Evolutionary conservation across 768 basidiomycete genomes (phyloP).

Genomic region (Stropharia rugosoannulata): DNA sequence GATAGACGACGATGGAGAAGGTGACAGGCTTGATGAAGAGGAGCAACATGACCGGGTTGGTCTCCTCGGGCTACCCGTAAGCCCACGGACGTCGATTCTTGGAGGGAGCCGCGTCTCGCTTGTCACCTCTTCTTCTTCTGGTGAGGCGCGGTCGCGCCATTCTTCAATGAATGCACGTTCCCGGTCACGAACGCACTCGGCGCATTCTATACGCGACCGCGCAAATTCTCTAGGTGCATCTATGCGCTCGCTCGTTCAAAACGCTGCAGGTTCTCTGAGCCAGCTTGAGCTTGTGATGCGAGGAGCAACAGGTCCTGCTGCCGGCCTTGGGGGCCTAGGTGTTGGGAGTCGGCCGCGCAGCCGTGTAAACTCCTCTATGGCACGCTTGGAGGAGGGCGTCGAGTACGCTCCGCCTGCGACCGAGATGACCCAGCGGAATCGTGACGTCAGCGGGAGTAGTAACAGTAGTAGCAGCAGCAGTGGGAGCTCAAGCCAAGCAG

Average conservation of each 20-base stretch:
- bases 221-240: conserved; percentile 44
- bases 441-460: conserved; percentile 16
- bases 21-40: conserved; percentile 13
- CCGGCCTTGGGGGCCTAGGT: conserved; percentile 15
- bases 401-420: conserved; percentile 18
- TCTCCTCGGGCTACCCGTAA: conserved; percentile 31
- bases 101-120: conserved; percentile 40
- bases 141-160: conserved; percentile 27
- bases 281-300: conserved; percentile 51
- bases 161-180: conserved; percentile 40
- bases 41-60: conserved; percentile 31
- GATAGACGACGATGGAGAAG: conserved; percentile 27
- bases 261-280: conserved; percentile 58
- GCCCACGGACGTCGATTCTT: conserved; percentile 44
- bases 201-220: conserved; percentile 33
- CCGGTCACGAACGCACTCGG: conserved; percentile 35
- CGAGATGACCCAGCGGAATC: conserved; percentile 16
- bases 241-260: conserved; percentile 66
- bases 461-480: conserved; percentile 20
- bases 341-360: conserved; percentile 31
- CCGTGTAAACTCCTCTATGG: conserved; percentile 69
- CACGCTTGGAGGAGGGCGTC: conserved; percentile 59
- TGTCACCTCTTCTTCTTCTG: conserved; percentile 18
- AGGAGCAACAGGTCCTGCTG: conserved; percentile 23
- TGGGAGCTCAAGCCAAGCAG: conserved; percentile 5